Base-by-base conservation (phyloP, 78 protist species). In the Dictyostelium firmibasis region DNA sequence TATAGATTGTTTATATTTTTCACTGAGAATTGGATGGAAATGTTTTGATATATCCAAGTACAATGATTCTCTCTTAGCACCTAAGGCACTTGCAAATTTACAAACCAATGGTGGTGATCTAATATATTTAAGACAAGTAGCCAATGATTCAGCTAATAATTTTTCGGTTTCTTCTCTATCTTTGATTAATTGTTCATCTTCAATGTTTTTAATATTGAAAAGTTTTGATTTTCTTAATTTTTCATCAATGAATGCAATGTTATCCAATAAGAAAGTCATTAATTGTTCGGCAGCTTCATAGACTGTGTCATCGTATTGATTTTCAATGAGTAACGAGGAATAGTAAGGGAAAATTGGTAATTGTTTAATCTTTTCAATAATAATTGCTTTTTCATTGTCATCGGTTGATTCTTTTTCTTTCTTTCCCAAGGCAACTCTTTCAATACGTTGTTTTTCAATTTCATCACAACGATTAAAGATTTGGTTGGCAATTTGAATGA, bases 341-440 rank as follows among this genome's bases (percentile, higher is more conserved):
- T 79, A 92, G 11, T 92, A 86, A 31, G 96, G 96, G 74, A 86
- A 83, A 1, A 33, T 23, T 64, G 89, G 84, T 2, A 92, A 27
- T 35, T 16, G 18, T 53, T 92, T 70, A 31, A 92, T 64, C 7
- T 36, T 35, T 29, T 38, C 31, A 13, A 23, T 62, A 8, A 67
- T 5, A 6, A 9, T 6, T 14, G 60, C 69, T 81, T 85, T 92
- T 36, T 78, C 33, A 2, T 4, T 14, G 0, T 67, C 77, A n/a
- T 83, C 67, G 0, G 70, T 8, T 41, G 83, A 8, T 77, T 41
- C 44, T 57, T 60, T 81, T 25, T 64, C 44, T 27, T 23, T 78
- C 11, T 11, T 29, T 6, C 10, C 70, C 0, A 82, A 20, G 10
- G 27, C 5, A 3, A 60, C 64, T 38, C 95, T 43, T 31, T 27